Evolutionary conservation across 495 filamentous ascomycete species (phyloP), one percentile per base, ranked within the genome.

Genomic region (Xylaria scruposa): DNA sequence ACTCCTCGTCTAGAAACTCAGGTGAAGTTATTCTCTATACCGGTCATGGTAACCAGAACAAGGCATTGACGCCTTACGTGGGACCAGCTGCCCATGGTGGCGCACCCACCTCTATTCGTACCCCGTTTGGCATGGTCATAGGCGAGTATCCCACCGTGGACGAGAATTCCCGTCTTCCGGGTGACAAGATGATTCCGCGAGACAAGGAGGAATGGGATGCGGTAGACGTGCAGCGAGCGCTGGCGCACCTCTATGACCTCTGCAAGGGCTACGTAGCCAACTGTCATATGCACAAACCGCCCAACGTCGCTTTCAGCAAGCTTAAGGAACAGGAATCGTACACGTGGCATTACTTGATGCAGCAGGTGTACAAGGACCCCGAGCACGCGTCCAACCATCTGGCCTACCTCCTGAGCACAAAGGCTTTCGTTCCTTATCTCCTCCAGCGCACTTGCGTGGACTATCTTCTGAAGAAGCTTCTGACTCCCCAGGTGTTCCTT

Each of bases 221-320:
- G 8, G 19, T 68, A 9, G 70, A 72, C 58, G 63, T 72, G 64
- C 70, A 60, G 63, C 64, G 63, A 51, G 70, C 70, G n/a, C 33
- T 68, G 42, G 42, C 65, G 54, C 70, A 72, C 47, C 56, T 72
- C 53, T 68, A 72, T 21, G 64, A 72, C 36, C 54, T 72, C 36
- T 68, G 54, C 63, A 72, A 68, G 65, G 63, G 63, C 42, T 72
- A 72, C 42, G 70, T 72, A 3, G 64, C 70, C 26, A 72, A 68
- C 47, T 61, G 56, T 17, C 64, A 68, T 21, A 42, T 67, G 46
- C 40, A 63, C 5, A 29, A n/a, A 8, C 40, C 63, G 4, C 65
- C 70, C 44, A 54, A 62, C 12, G 70, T 72, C 24, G 38, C 63
- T 0, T 72, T 62, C 56, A 42, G 26, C 29, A 61, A 72, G 64